Base-by-base conservation (phyloP, 2,329 filamentous ascomycete genomes). In the Colletotrichum sp. region DNA sequence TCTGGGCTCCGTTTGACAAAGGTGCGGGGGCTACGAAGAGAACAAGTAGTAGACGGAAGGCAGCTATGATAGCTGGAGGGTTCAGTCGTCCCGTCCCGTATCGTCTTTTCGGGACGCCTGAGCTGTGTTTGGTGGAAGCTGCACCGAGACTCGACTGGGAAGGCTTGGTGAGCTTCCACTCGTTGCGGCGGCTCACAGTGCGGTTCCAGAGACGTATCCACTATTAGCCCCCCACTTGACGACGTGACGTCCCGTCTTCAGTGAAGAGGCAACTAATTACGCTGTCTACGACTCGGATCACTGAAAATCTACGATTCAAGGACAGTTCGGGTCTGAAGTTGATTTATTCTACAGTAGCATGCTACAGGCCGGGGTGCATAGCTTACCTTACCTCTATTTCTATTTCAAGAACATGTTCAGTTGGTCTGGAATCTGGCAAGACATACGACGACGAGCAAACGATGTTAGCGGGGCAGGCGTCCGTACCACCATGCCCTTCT, bases 51-150 rank as follows among this genome's bases (percentile, higher is more conserved):
- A 28, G 16, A 75, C 18, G 16, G 57, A 73, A 30, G 34, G 16
- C 67, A 28, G 13, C 26, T n/a, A 13, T 18, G 28, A 52, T 52
- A 52, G 44, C 44, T 52, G 12, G 44, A 52, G 44, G 44, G 49
- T 36, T 71, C 49, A 52, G 16, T 60, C 60, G 60, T 64, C 24
- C 59, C 71, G 66, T 71, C 49, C 49, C 66, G 49, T 49, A 44
- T 74, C 68, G 67, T 59, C 59, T 64, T 16, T 55, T 74, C 44
- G 26, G 67, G 57, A 73, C 39, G 52, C 71, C 49, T 60, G 59
- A 8, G 44, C 16, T 75, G 30, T 72, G 55, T 68, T 34, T 30
- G 24, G 62, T 39, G 55, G 39, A 75, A 59, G 69, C 63, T 49
- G 69, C 52, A 39, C 34, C 32, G 18, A 65, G 49, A 63, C 12